Conservation (phyloP, 2,329 filamentous ascomycete genomes). For the Neofusicoccum laricinum region DNA sequence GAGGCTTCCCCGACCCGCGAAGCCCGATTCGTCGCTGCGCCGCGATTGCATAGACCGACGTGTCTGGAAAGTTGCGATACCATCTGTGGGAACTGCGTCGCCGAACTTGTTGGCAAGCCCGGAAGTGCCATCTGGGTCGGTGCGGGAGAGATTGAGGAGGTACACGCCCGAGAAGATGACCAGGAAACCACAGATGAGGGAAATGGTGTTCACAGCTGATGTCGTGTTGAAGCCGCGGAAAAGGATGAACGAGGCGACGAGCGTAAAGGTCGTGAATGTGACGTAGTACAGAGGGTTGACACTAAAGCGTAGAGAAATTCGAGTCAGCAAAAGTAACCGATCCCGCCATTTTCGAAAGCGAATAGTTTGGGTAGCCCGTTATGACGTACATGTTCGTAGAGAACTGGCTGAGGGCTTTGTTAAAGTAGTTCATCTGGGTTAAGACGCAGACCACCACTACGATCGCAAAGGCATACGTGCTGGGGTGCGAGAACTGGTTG, state of each 20-base stretch:
- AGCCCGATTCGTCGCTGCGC: slow-evolving; percentile 58
- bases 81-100: slow-evolving; percentile 86
- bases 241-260: slow-evolving; percentile 92
- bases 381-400: slow-evolving; percentile 85
- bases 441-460: slow-evolving; percentile 90
- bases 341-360: neutral
- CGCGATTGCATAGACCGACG: slow-evolving; percentile 90
- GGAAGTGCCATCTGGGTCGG: slow-evolving; percentile 77
- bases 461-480: slow-evolving; percentile 96
- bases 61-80: slow-evolving; percentile 83
- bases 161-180: slow-evolving; percentile 96
- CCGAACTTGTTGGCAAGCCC: slow-evolving; percentile 53
- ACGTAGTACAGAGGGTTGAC: slow-evolving; percentile 98
- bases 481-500: slow-evolving; percentile 93
- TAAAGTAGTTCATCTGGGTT: slow-evolving; percentile 99
- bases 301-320: slow-evolving; percentile 45
- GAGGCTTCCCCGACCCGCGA: slow-evolving; percentile 45
- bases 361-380: neutral
- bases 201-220: slow-evolving; percentile 86
- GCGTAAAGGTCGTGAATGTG: slow-evolving; percentile 91
- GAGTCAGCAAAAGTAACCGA: slow-evolving; percentile 8
- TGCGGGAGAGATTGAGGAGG: slow-evolving; percentile 89
- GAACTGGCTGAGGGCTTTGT: slow-evolving; percentile 96
- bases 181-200: slow-evolving; percentile 87
- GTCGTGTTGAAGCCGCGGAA: slow-evolving; percentile 96